Conservation (phyloP, 2,329 filamentous ascomycete species). For the Tolypocladium nubicola region DNA sequence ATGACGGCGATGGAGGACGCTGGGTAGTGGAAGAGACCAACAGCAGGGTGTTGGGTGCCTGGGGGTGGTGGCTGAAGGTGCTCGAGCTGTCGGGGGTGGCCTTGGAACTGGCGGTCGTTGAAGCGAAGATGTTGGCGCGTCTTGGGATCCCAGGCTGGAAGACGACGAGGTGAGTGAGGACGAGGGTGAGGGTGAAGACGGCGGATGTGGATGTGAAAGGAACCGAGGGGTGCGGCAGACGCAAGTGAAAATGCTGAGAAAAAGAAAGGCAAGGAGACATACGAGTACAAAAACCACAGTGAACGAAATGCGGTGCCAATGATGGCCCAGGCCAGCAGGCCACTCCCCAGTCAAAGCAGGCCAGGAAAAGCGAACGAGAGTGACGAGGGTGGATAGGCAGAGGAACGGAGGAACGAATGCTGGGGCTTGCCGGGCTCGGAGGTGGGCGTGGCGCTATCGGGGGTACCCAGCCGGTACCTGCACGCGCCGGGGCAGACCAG, state of each 20-base stretch:
- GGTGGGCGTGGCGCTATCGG: neutral
- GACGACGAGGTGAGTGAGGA: neutral
- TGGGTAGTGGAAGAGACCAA: neutral
- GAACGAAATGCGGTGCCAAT: neutral
- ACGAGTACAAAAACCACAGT: neutral
- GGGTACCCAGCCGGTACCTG: neutral
- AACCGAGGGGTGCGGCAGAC: neutral
- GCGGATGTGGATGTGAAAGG: neutral
- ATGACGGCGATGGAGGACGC: neutral
- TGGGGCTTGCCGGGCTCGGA: neutral
- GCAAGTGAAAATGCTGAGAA: neutral
- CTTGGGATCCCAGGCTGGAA: neutral
- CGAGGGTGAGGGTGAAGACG: neutral
- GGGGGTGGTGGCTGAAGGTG: neutral
- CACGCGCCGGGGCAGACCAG: neutral
- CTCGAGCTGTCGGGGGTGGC: neutral
- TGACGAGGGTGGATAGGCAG: conserved; percentile 1
- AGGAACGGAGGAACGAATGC: conserved; percentile 4
- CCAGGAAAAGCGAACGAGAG: neutral
- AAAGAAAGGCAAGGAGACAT: neutral
- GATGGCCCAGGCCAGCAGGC: neutral
- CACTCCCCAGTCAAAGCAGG: neutral
- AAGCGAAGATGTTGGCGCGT: neutral
- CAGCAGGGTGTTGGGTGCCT: neutral
- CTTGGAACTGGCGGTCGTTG: neutral